These are phyloP conservation scores for Tetrapyrgos nigripes DNA, from an alignment of 1,284 basidiomycete species.

Conservation along the genomic window DNA sequence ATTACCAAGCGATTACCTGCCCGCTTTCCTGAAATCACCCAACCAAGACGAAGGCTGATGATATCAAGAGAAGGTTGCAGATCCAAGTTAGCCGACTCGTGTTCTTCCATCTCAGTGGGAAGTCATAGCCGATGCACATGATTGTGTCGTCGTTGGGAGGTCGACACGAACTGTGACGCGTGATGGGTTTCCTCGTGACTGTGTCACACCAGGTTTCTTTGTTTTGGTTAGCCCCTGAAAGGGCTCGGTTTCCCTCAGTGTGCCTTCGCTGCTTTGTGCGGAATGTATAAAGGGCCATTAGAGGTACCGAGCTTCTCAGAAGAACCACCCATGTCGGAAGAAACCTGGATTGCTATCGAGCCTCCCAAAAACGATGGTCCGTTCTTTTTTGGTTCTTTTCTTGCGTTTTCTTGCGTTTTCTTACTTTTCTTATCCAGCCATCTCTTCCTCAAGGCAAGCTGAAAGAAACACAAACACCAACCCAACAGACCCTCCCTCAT, in stretches of 20 bases:
- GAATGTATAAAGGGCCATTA: neutral
- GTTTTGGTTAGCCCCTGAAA: neutral
- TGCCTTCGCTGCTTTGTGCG: neutral
- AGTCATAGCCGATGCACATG: too few species aligned
- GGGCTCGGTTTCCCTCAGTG: too few species aligned
- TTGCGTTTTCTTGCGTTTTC: neutral
- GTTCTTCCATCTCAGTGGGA: too few species aligned
- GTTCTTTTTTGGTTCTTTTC: neutral
- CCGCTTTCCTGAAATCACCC: too few species aligned
- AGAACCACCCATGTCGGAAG: neutral
- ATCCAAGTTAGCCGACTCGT: too few species aligned
- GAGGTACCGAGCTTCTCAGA: neutral
- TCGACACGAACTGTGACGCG: too few species aligned
- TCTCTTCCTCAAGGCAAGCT: neutral
- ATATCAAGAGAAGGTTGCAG: too few species aligned
- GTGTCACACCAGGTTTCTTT: too few species aligned
- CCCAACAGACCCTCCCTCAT: slow-evolving; percentile 43
- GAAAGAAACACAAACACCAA: neutral
- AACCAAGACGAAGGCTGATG: too few species aligned
- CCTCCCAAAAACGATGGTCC: neutral
- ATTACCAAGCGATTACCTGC: too few species aligned
- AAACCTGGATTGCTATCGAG: neutral
- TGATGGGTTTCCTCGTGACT: too few species aligned
- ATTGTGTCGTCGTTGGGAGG: too few species aligned
- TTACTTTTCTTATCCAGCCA: neutral